phyloP scores from a whole-genome alignment of 192 early-diverging fungal species.

The Geranomyces variabilis region DNA sequence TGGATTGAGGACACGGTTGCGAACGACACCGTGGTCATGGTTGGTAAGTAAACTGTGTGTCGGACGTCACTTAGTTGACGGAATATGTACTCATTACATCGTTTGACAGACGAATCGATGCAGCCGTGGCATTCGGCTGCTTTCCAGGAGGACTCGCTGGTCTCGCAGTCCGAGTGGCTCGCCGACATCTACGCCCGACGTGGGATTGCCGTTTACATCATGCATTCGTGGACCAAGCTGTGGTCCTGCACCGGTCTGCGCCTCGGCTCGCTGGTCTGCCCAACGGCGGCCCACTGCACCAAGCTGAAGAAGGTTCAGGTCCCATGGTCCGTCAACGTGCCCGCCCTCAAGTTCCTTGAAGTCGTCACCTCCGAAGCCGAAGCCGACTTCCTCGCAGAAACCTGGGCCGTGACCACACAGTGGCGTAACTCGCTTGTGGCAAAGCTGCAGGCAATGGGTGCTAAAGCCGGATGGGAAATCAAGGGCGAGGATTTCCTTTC shows the following conservation, averaged over 20 bases:
- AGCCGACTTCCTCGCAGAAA: constrained; percentile 67
- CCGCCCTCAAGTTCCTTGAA: constrained; percentile 81
- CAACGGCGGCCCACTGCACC: constrained; percentile 72
- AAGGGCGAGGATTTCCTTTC: constrained; percentile 77
- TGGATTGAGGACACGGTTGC: constrained; percentile 79
- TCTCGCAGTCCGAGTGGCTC: constrained; percentile 71
- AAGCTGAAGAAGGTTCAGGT: constrained; percentile 81
- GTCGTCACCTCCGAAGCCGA: constrained; percentile 70
- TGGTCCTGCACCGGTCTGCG: constrained; percentile 93
- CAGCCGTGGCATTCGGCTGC: constrained; percentile 86
- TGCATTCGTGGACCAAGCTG: constrained; percentile 94
- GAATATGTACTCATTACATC: not conserved
- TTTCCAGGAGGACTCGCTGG: constrained; percentile 83
- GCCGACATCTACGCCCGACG: constrained; percentile 60
- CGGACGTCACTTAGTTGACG: too few species aligned
- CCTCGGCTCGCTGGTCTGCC: constrained; percentile 85
- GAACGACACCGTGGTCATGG: constrained; percentile 78
- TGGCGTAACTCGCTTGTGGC: constrained; percentile 63
- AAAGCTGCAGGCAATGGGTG: constrained; percentile 42
- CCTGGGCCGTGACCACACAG: constrained; percentile 74
- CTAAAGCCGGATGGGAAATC: constrained; percentile 59
- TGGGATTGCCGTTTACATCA: constrained; percentile 79
- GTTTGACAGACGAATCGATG: constrained; percentile 80
- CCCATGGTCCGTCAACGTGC: constrained; percentile 91
- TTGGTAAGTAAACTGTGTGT: constrained; percentile 56